Percentiles rank a stretch among this genome's conserved stretches.
Conservation (phyloP, 345 rosid genomes). For the Eutrema yunnanense region DNA sequence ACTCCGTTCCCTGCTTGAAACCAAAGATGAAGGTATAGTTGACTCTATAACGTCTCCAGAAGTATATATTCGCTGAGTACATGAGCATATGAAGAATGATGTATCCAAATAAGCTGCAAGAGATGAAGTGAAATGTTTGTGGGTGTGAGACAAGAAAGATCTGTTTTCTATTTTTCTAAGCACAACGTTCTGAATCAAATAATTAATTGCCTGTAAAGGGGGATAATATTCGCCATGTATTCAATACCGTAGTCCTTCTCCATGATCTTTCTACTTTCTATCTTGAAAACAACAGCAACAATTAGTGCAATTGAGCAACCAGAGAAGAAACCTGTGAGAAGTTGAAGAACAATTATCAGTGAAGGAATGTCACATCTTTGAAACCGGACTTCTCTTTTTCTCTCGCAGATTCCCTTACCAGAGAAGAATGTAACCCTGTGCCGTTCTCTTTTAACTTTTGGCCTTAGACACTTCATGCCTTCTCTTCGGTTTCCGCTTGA, state of each 20-base stretch:
- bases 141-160: not conserved
- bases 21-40: constrained; percentile 71
- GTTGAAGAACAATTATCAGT: not conserved
- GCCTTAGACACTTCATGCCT: constrained; percentile 62
- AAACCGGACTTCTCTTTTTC: not conserved
- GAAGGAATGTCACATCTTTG: not conserved
- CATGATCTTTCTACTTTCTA: constrained; percentile 43
- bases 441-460: constrained; percentile 51
- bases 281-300: constrained; percentile 47
- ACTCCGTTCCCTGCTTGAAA: constrained; percentile 64
- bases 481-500: constrained; percentile 49
- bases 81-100: constrained; percentile 56
- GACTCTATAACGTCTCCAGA: constrained; percentile 61
- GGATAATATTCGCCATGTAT: constrained; percentile 63
- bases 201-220: constrained; percentile 59
- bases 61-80: constrained; percentile 53
- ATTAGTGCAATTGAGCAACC: constrained; percentile 57
- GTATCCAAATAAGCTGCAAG: constrained; percentile 65
- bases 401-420: constrained; percentile 29
- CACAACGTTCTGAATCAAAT: not conserved
- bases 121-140: constrained; percentile 8
- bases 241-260: constrained; percentile 38
- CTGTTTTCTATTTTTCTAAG: not conserved
- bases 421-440: constrained; percentile 62
- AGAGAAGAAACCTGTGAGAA: constrained; percentile 51